phyloP scores from a whole-genome alignment of 164 flowering plant species.

The Berberis thunbergii region DNA sequence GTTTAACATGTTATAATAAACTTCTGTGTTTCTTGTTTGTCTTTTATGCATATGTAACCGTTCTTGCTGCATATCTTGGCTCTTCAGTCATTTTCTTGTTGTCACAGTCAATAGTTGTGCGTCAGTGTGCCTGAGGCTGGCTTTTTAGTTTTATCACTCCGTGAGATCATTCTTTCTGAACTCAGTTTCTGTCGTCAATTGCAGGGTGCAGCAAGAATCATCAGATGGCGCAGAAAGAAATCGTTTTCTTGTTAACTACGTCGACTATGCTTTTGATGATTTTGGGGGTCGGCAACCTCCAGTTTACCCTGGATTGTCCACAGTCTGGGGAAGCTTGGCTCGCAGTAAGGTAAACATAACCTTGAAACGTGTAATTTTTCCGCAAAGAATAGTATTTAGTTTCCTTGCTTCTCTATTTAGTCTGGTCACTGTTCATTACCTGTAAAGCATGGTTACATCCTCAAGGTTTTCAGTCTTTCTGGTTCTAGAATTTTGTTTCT shows the following conservation, averaged over 20 bases:
- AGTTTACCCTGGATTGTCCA: constrained; percentile 95
- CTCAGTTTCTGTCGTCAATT: background rate
- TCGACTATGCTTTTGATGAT: constrained; percentile 97
- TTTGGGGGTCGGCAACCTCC: constrained; percentile 97
- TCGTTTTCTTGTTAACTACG: constrained; percentile 79
- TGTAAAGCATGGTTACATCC: too few species aligned
- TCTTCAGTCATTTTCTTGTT: too few species aligned
- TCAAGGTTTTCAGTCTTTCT: too few species aligned
- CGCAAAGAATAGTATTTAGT: background rate
- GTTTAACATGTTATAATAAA: too few species aligned
- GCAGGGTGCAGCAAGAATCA: constrained; percentile 98
- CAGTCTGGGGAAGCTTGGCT: constrained; percentile 99
- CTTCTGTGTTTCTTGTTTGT: too few species aligned
- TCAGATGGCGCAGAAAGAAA: constrained; percentile 94
- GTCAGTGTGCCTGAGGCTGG: too few species aligned
- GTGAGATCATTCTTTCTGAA: background rate
- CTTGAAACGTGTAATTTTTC: background rate
- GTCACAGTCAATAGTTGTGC: too few species aligned
- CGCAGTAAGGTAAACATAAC: constrained; percentile 72
- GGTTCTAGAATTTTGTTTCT: too few species aligned
- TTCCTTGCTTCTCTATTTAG: too few species aligned
- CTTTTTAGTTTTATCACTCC: background rate
- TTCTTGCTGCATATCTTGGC: too few species aligned
- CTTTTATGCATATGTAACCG: too few species aligned
- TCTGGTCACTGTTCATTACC: too few species aligned